Percentiles rank a stretch among this genome's conserved stretches.
phyloP scores from a whole-genome alignment of 768 basidiomycete genomes.

The Tricholoma sp. region DNA sequence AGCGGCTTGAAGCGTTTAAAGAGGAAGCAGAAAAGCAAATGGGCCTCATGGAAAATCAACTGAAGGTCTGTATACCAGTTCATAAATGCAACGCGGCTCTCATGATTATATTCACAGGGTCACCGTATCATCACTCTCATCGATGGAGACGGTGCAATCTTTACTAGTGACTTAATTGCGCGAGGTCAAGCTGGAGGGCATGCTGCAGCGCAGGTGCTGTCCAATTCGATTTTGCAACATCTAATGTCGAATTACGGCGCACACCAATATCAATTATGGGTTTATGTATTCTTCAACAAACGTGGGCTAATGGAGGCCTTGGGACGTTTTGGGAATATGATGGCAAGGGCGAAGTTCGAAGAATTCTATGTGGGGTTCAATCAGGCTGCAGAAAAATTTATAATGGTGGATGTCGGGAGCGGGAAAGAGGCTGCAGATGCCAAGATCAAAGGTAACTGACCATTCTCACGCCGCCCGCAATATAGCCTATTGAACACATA shows the following conservation, averaged over 20 bases:
- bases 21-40: conserved; percentile 33
- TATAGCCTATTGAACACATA: not conserved
- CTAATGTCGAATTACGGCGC: conserved; percentile 28
- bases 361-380: conserved; percentile 69
- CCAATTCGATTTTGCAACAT: conserved; percentile 33
- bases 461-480: not conserved
- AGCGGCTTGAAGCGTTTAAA: conserved; percentile 26
- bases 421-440: conserved; percentile 73
- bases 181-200: conserved; percentile 57
- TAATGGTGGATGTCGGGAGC: conserved; percentile 65
- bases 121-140: conserved; percentile 47
- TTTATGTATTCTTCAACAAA: conserved; percentile 61
- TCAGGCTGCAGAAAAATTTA: conserved; percentile 60
- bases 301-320: conserved; percentile 53
- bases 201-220: conserved; percentile 45
- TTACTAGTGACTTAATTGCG: conserved; percentile 44
- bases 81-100: not conserved
- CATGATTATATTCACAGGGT: conserved; percentile 25
- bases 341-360: conserved; percentile 44
- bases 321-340: conserved; percentile 29
- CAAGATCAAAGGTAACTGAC: conserved; percentile 60
- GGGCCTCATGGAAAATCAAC: conserved; percentile 33
- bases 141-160: conserved; percentile 66
- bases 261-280: conserved; percentile 51
- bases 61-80: conserved; percentile 26